A percentile compares a stretch with the other conserved stretches of the same genome.
These are phyloP conservation scores for Chenopodium formosanum DNA, from an alignment of 148 eudicot species.

Conservation along the genomic window DNA sequence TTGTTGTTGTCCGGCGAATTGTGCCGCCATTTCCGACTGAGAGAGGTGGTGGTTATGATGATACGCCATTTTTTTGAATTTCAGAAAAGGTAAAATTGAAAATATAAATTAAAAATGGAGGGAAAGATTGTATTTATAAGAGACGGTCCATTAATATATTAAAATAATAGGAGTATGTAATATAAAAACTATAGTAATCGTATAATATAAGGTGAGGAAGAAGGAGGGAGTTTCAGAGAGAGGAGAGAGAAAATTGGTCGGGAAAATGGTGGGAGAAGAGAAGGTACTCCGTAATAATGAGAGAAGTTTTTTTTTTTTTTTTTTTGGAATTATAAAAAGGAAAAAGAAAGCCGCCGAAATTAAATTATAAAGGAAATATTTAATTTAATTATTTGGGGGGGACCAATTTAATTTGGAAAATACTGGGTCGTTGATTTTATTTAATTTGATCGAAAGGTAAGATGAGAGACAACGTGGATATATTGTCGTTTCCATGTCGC, in stretches of 20 bases:
- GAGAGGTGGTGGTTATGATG: conserved; percentile 26
- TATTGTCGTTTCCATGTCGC: conserved; percentile 35
- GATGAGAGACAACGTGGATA: conserved; percentile 36
- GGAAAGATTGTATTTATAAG: background rate
- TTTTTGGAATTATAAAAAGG: too few species aligned
- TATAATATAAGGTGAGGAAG: background rate
- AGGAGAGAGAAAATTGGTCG: conserved; percentile 15
- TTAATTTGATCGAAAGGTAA: conserved; percentile 33
- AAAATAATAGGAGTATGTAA: background rate
- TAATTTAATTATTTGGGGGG: conserved; percentile 5
- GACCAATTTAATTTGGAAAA: conserved; percentile 22
- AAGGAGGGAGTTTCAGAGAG: background rate
- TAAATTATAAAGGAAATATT: conserved; percentile 4
- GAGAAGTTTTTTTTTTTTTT: background rate
- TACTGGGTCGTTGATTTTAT: conserved; percentile 32
- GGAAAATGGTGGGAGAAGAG: conserved; percentile 24
- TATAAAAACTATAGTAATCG: background rate
- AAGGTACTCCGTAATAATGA: background rate
- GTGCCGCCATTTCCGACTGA: conserved; percentile 24
- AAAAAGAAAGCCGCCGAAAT: conserved; percentile 32
- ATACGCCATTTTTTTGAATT: conserved; percentile 17
- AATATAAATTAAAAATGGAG: background rate
- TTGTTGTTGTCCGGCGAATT: conserved; percentile 10
- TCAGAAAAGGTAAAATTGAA: too few species aligned
- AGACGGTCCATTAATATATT: conserved; percentile 3